Evolutionary conservation across 2,329 filamentous ascomycete genomes (phyloP).

Genomic region (Aspergillus nomiae): DNA sequence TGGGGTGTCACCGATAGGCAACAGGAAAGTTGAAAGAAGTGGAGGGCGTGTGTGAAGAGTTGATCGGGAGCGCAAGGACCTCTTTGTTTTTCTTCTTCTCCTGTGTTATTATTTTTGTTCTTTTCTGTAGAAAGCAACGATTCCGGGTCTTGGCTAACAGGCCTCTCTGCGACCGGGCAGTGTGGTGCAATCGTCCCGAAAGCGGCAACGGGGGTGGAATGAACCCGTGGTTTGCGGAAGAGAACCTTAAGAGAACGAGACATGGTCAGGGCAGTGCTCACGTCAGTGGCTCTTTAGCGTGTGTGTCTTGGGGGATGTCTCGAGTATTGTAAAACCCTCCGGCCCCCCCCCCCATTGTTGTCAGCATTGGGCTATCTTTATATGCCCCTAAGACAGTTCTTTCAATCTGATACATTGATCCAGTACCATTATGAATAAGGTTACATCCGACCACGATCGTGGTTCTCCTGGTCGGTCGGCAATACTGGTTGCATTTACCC

Average conservation of each 20-base stretch:
- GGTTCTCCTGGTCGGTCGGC: neutral
- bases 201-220: conserved; percentile 13
- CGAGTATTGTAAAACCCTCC: neutral
- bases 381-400: neutral
- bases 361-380: neutral
- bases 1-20: neutral
- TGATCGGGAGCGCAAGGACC: neutral
- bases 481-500: neutral
- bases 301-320: neutral
- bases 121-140: conserved; percentile 9
- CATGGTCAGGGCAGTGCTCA: neutral
- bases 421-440: neutral
- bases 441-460: neutral
- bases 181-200: conserved; percentile 19
- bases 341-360: too few species aligned
- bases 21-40: neutral
- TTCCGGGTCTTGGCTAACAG: conserved; percentile 3
- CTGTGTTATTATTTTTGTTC: neutral
- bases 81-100: neutral
- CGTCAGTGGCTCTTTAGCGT: neutral
- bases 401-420: neutral
- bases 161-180: conserved; percentile 16
- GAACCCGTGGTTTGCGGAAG: conserved; percentile 15
- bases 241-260: neutral
- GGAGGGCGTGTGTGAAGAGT: neutral